phyloP scores from a whole-genome alignment of 306 rosid species.

The Malus fusca region DNA sequence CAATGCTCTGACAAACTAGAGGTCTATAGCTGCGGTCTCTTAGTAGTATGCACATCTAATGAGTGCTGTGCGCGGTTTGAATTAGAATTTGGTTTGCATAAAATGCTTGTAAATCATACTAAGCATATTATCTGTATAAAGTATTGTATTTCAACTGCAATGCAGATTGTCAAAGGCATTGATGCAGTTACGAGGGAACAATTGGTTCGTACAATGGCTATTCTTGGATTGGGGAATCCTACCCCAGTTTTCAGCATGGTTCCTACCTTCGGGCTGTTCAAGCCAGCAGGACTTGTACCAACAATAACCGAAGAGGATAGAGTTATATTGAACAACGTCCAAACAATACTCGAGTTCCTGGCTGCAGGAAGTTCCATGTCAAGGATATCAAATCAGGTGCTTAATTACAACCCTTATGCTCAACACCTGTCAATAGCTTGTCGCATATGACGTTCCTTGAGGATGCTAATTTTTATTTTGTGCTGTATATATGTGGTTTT shows the following conservation, averaged over 20 bases:
- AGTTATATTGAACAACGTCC: conserved; percentile 85
- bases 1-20: not conserved
- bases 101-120: not conserved
- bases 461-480: not conserved
- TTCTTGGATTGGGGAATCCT: conserved; percentile 69
- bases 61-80: not conserved
- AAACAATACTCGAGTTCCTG: conserved; percentile 71
- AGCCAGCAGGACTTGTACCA: conserved; percentile 74
- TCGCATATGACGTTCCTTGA: conserved; percentile 1
- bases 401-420: not conserved
- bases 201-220: conserved; percentile 61
- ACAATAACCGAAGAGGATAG: conserved; percentile 75
- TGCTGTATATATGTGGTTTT: conserved; percentile 16
- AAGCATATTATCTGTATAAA: not conserved
- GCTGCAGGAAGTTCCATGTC: conserved; percentile 79
- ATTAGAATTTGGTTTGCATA: not conserved
- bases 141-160: conserved; percentile 15
- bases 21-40: not conserved
- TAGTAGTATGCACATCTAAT: not conserved
- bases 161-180: conserved; percentile 90
- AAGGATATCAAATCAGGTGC: conserved; percentile 61
- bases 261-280: conserved; percentile 72
- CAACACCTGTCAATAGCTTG: not conserved
- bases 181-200: conserved; percentile 96
- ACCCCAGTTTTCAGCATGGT: conserved; percentile 80